A percentile compares a stretch with the other conserved stretches of the same genome.
phyloP scores from a whole-genome alignment of 2,329 filamentous ascomycete species.

The Paraconiothyrium sp. region DNA sequence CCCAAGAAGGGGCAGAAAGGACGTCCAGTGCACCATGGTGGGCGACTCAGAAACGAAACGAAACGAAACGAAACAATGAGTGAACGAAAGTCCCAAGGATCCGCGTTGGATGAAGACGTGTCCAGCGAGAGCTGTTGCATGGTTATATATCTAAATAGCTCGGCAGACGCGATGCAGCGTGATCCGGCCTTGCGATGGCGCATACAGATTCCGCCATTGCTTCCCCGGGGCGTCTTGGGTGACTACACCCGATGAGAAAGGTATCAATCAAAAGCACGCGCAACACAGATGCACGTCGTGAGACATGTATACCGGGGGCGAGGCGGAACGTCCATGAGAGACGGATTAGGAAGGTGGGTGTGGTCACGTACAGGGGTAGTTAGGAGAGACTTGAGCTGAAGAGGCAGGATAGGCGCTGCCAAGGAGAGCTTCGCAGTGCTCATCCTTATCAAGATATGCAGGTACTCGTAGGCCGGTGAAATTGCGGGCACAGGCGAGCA shows the following conservation, averaged over 20 bases:
- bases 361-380: constrained; percentile 7
- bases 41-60: not conserved
- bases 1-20: constrained; percentile 15
- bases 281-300: constrained; percentile 5
- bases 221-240: not conserved
- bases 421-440: constrained; percentile 5
- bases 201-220: constrained; percentile 4
- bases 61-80: constrained; percentile 5
- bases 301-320: constrained; percentile 13
- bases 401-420: constrained; percentile 12
- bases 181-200: constrained; percentile 2
- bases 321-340: not conserved
- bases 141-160: constrained; percentile 4
- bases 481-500: constrained; percentile 5
- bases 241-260: constrained; percentile 17
- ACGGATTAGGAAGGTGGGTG: constrained; percentile 15
- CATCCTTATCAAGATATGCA: constrained; percentile 14
- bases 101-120: constrained; percentile 7
- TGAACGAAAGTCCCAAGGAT: constrained; percentile 13
- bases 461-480: constrained; percentile 8
- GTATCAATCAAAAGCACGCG: constrained; percentile 13
- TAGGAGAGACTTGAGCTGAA: not conserved
- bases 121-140: not conserved
- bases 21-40: constrained; percentile 16
- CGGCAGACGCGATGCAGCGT: constrained; percentile 11